Base-by-base conservation (phyloP, 345 rosid genomes). In the Syzygium aqueum region DNA sequence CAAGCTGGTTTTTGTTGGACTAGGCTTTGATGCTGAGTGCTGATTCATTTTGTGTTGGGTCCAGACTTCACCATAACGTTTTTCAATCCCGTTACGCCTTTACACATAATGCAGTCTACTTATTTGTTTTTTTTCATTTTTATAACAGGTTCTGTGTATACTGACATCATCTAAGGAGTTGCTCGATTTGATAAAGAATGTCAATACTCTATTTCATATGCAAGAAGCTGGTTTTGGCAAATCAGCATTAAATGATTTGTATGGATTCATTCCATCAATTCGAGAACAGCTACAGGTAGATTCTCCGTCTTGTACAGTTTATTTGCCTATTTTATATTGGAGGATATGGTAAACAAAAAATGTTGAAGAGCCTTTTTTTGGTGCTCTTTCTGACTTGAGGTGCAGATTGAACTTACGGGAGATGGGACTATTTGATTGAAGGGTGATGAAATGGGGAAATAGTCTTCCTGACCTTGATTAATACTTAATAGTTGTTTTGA, bases 131-230 rank as follows among this genome's bases (percentile, higher is more conserved):
- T 65, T 22, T 73, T 73, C 22, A 19, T 33, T 23, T 56, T 90
- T 89, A 59, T 82, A 88, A 56, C 92, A 96, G 99, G 94, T 95
- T 85, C 87, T 96, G 90, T 89, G 87, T 84, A 82, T 93, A 87
- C 89, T 96, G 93, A 95, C 95, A 87, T 95, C 98, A 49, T 94
- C 94, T n/a, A 92, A 90, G 89, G 98, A 95, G 93, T 92, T 97
- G 90, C 85, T 91, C 65, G 92, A 90, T 88, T 93, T 97, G 51
- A 84, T 95, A 88, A 97, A 93, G 93, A 93, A 93, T 89, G 92
- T 95, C 23, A 92, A 95, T 87, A 85, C 90, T 63, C 93, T 91
- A 87, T 94, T 92, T 86, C 99, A 96, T 93, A 89, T 93, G 77
- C 92, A 93, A 87, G 94, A 92, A 90, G 84, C 91, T 87, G 94